These are phyloP conservation scores for Eutypa lata DNA, from an alignment of 2,329 filamentous ascomycete genomes.

Conservation along the genomic window DNA sequence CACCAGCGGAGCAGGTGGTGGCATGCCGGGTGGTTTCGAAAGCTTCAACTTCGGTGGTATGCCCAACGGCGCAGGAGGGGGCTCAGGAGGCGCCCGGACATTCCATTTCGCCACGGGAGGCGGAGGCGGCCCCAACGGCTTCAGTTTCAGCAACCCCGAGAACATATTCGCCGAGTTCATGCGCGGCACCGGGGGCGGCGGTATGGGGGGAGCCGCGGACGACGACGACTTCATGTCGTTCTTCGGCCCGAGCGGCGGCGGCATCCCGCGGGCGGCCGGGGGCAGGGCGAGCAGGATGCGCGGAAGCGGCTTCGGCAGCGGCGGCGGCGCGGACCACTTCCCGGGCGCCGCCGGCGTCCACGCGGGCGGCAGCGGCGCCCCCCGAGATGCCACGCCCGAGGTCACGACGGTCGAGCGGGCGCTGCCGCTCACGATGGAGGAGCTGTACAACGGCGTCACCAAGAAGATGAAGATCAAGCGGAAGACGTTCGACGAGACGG, in stretches of 20 bases:
- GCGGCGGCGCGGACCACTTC: slow-evolving; percentile 30
- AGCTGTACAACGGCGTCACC: slow-evolving; percentile 78
- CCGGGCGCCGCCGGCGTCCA: slow-evolving; percentile 8
- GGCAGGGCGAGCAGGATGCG: slow-evolving; percentile 36
- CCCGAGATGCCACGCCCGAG: slow-evolving; percentile 66
- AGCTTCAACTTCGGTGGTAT: slow-evolving; percentile 53
- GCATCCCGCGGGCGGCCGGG: slow-evolving; percentile 35
- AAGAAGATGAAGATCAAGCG: slow-evolving; percentile 99
- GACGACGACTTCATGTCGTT: slow-evolving; percentile 52
- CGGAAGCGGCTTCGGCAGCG: slow-evolving; percentile 32
- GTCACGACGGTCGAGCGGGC: slow-evolving; percentile 87
- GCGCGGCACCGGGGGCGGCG: slow-evolving; percentile 45
- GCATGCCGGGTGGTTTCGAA: slow-evolving; percentile 53
- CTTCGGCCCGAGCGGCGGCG: slow-evolving; percentile 48
- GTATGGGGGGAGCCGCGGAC: slow-evolving; percentile 37
- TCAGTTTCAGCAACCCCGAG: slow-evolving; percentile 79
- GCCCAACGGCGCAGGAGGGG: slow-evolving; percentile 41
- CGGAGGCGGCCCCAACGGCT: slow-evolving; percentile 57
- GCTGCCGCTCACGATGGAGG: slow-evolving; percentile 78
- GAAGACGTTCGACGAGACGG: slow-evolving; percentile 85
- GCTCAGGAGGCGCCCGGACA: slow-evolving; percentile 48
- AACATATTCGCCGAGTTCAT: slow-evolving; percentile 85
- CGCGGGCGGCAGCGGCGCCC: slow-evolving; percentile 13
- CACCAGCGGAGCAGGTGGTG: slow-evolving; percentile 49
- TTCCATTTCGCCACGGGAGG: slow-evolving; percentile 63